Conservation (phyloP, 441 rosid species). For the Populus tomentosa region DNA sequence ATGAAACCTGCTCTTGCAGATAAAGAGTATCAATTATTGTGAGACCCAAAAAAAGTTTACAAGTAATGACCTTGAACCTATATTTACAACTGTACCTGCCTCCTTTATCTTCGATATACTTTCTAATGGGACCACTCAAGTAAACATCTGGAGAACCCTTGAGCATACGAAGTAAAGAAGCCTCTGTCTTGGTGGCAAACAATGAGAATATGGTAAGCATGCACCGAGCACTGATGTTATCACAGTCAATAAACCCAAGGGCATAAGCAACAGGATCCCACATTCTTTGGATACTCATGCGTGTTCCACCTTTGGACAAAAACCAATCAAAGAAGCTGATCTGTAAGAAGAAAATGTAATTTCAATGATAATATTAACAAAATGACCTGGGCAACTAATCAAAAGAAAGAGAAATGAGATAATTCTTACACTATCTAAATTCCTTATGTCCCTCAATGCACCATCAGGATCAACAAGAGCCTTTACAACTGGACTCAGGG, state of each 20-base stretch:
- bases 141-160: conserved; percentile 97
- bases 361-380: conserved; percentile 2
- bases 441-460: conserved; percentile 82
- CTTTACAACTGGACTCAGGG: conserved; percentile 92
- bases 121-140: conserved; percentile 92
- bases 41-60: not conserved
- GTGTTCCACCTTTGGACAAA: conserved; percentile 94
- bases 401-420: conserved; percentile 5
- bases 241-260: conserved; percentile 96
- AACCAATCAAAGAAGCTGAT: conserved; percentile 98
- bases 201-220: conserved; percentile 98
- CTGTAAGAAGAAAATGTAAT: conserved; percentile 35
- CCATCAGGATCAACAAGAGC: conserved; percentile 91
- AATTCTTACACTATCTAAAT: conserved; percentile 74
- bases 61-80: not conserved
- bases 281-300: conserved; percentile 88
- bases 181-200: conserved; percentile 98
- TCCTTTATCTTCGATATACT: conserved; percentile 81
- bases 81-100: conserved; percentile 57
- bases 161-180: conserved; percentile 95
- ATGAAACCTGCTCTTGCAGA: conserved; percentile 73
- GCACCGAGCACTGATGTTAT: conserved; percentile 98
- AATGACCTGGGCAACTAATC: not conserved
- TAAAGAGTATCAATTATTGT: not conserved
- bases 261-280: conserved; percentile 99